Evolutionary conservation across 441 rosid genomes (phyloP), one percentile per base, ranked within the genome.

Genomic region (Isatis lusitanica): DNA sequence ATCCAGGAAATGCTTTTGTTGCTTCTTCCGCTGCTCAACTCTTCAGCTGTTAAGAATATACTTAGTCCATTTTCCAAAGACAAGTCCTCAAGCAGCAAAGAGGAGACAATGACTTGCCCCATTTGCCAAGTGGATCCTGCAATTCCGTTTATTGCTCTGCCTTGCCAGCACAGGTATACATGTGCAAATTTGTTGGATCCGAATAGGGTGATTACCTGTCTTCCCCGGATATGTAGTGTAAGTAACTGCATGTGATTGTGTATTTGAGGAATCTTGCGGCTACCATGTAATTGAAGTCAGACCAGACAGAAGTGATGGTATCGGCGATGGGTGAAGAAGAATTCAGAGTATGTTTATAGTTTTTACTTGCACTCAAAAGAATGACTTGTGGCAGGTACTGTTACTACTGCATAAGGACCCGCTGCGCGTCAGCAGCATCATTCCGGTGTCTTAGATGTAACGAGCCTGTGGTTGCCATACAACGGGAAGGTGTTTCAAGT

Each of bases 21-120:
- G 74, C 97, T 94, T 70, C 96, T 94, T 79, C 99, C 99, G 66
- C 93, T 92, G 85, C 98, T 94, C 70, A 94, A 92, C 83, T 92
- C 97, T 8, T 87, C 96, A 48, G 87, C 92, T 36, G 68, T 90
- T 46, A 92, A 88, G 82, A 87, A 78, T 69, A 71, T 94, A 48
- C 87, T 92, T 70, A 80, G 78, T 63, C 98, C 97, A 67, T 90
- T 90, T 74, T 85, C 98, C 46, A 94, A 89, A 81, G 90, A 87
- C 51, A 89, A 87, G 79, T 83, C 96, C 66, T 84, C 85, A 46
- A 82, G 74, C 81, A 83, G 87, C 53, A 74, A 77, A 38, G 84
- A 58, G 81, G 93, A 88, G 65, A 88, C 80, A 63, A 80, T 79
- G 50, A 67, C 74, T 60, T 94, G 99, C 77, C 98, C 98, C 17